A percentile compares a stretch with the other conserved stretches of the same genome.
Conservation (phyloP, 495 filamentous ascomycete species). For the Penicillium crystallinum region DNA sequence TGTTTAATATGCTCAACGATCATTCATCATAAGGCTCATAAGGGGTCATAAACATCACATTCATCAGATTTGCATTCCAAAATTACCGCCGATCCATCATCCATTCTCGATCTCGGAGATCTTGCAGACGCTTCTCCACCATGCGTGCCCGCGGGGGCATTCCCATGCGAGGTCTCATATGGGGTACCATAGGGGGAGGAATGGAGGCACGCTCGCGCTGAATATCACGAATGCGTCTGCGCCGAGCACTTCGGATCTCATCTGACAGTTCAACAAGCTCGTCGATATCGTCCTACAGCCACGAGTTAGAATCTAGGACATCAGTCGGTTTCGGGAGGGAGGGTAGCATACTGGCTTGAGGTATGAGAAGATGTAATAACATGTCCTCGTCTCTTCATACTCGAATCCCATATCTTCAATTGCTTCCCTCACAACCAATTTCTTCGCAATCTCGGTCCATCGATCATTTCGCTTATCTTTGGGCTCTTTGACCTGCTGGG, state of each 20-base stretch:
- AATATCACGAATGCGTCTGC: conserved; percentile 72
- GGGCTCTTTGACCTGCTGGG: conserved; percentile 35
- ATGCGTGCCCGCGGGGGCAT: conserved; percentile 15
- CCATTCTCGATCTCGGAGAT: conserved; percentile 23
- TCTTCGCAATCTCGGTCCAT: conserved; percentile 98
- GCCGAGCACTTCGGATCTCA: conserved; percentile 70
- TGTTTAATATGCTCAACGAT: neutral
- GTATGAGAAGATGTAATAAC: conserved; percentile 92
- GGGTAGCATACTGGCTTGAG: conserved; percentile 68
- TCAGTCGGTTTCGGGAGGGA: neutral
- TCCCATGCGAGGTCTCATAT: neutral
- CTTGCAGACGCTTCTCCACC: conserved; percentile 6
- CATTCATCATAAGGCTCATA: neutral
- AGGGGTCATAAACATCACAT: neutral
- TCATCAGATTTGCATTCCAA: neutral
- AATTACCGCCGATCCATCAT: conserved; percentile 9
- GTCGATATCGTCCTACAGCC: conserved; percentile 73
- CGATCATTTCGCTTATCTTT: conserved; percentile 55
- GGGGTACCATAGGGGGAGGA: neutral
- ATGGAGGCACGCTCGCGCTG: conserved; percentile 62
- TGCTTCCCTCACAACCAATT: conserved; percentile 81
- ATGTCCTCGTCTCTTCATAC: conserved; percentile 84
- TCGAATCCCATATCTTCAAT: conserved; percentile 81
- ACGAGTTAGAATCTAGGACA: neutral
- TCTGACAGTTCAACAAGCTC: conserved; percentile 76